Conservation (phyloP, 2,329 filamentous ascomycete species). For the Neophaeococcomyces mojaviensis region DNA sequence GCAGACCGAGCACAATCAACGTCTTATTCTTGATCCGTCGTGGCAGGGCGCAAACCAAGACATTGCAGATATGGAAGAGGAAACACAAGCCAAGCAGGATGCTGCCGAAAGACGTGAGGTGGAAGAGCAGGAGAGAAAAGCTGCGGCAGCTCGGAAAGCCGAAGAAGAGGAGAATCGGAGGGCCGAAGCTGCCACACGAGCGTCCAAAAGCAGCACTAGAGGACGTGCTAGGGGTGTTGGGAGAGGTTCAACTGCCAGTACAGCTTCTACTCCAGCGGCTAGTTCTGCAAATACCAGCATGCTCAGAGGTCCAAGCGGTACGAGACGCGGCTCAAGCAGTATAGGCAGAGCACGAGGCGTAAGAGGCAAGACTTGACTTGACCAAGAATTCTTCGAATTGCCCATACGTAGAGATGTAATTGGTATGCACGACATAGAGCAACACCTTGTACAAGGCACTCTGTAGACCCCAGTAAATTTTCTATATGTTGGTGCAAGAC, state of each 20-base stretch:
- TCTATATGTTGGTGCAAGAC: background rate
- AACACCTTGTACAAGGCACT: too few relatives aligned
- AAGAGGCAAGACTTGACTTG: constrained; percentile 5
- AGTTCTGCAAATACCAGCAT: constrained; percentile 10
- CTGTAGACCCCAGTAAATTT: too few relatives aligned
- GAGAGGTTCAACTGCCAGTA: constrained; percentile 14
- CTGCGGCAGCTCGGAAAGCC: constrained; percentile 53
- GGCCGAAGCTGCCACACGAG: constrained; percentile 28
- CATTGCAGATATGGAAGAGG: constrained; percentile 75
- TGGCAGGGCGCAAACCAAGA: constrained; percentile 90
- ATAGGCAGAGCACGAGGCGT: constrained; percentile 13
- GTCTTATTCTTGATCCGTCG: constrained; percentile 74
- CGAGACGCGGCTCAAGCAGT: constrained; percentile 9
- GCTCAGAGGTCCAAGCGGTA: constrained; percentile 11
- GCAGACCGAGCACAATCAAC: constrained; percentile 95
- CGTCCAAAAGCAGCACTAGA: constrained; percentile 23
- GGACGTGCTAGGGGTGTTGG: constrained; percentile 18
- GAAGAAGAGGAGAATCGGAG: constrained; percentile 42
- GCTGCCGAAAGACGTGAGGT: constrained; percentile 67
- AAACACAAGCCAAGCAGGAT: constrained; percentile 64
- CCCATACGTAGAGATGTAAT: too few relatives aligned
- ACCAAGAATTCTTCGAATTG: too few relatives aligned
- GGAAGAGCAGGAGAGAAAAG: constrained; percentile 71
- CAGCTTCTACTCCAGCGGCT: constrained; percentile 11
- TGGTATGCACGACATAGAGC: background rate